phyloP scores from a whole-genome alignment of 345 rosid genomes.

The Heritiera fomes region DNA sequence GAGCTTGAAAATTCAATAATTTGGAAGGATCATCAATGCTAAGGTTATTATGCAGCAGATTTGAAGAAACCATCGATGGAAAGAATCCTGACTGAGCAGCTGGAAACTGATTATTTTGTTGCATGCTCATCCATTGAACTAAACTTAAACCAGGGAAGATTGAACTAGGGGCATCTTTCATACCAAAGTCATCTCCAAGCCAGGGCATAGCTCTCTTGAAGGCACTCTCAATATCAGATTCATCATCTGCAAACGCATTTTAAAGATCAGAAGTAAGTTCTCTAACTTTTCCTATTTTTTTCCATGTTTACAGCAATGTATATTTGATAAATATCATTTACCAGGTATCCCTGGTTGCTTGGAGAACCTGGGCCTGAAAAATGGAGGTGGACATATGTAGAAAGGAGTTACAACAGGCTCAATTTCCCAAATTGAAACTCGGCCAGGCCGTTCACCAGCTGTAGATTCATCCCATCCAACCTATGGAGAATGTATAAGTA shows the following conservation, averaged over 20 bases:
- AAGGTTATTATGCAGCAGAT: conserved; percentile 55
- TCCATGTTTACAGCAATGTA: neutral
- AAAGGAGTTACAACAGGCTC: conserved; percentile 92
- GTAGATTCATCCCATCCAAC: conserved; percentile 98
- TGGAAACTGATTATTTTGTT: conserved; percentile 73
- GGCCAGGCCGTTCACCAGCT: conserved; percentile 79
- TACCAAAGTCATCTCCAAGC: conserved; percentile 90
- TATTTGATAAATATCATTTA: conserved; percentile 22
- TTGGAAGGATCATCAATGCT: conserved; percentile 71
- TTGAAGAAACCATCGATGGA: conserved; percentile 54
- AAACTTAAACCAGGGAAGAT: conserved; percentile 84
- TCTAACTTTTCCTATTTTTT: neutral
- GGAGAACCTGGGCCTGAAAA: conserved; percentile 85
- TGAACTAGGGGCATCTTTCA: conserved; percentile 76
- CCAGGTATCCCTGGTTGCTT: conserved; percentile 87
- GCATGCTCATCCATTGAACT: conserved; percentile 99
- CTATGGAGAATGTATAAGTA: conserved; percentile 35
- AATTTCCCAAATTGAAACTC: conserved; percentile 91
- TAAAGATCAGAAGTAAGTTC: conserved; percentile 5
- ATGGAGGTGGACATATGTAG: conserved; percentile 93
- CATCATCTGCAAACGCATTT: conserved; percentile 63
- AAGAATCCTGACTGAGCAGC: conserved; percentile 58
- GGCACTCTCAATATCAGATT: conserved; percentile 74
- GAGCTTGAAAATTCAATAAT: conserved; percentile 74
- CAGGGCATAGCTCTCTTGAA: conserved; percentile 92